Percentiles rank a stretch among this genome's conserved stretches.
These are phyloP conservation scores for Cubamyces lactineus DNA, from an alignment of 768 basidiomycete genomes.

Conservation along the genomic window DNA sequence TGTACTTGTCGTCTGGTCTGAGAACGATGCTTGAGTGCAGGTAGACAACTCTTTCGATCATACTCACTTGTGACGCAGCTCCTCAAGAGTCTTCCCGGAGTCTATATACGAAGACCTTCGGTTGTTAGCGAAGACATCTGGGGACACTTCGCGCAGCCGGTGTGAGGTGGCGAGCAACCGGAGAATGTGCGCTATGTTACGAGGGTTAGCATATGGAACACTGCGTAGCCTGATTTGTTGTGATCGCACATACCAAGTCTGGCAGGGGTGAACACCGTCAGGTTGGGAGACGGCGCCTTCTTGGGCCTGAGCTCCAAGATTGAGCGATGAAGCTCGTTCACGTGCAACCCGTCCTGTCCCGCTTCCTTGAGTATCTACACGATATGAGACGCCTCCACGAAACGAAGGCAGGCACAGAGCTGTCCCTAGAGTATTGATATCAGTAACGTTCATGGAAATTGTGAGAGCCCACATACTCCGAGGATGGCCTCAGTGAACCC, in stretches of 20 bases:
- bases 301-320: background rate
- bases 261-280: background rate
- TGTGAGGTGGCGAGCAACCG: slow-evolving; percentile 29
- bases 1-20: slow-evolving; percentile 69
- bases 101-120: slow-evolving; percentile 22
- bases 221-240: slow-evolving; percentile 9
- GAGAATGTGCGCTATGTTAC: slow-evolving; percentile 13
- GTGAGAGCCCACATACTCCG: background rate
- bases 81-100: slow-evolving; percentile 17
- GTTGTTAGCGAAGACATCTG: slow-evolving; percentile 29
- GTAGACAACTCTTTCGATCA: background rate
- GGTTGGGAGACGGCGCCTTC: slow-evolving; percentile 16
- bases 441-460: background rate
- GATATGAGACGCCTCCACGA: slow-evolving; percentile 16
- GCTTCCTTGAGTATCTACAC: slow-evolving; percentile 25
- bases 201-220: background rate
- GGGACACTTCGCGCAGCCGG: slow-evolving; percentile 27
- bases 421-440: slow-evolving; percentile 2
- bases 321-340: background rate
- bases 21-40: background rate
- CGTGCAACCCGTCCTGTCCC: slow-evolving; percentile 12
- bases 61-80: slow-evolving; percentile 10
- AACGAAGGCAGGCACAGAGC: slow-evolving; percentile 6
- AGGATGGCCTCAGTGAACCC: slow-evolving; percentile 32
- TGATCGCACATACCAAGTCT: background rate